Evolutionary conservation across 805 yeast species (phyloP).

Genomic region (Nadsonia fulvescens): DNA sequence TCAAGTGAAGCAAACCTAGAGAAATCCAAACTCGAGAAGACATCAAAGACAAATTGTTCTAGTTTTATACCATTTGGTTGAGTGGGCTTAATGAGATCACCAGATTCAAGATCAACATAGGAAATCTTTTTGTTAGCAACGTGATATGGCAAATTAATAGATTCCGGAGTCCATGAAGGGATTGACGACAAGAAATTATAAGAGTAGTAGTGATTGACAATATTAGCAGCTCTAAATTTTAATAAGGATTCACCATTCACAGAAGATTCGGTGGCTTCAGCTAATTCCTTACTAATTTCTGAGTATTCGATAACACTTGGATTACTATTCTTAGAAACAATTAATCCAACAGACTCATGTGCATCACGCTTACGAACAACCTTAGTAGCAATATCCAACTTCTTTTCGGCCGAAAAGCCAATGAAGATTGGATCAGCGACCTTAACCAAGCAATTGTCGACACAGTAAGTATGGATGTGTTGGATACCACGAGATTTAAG

Average conservation of each 20-base stretch:
- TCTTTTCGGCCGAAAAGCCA: constrained; percentile 60
- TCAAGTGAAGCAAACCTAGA: constrained; percentile 76
- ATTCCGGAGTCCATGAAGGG: constrained; percentile 36
- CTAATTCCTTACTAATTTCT: constrained; percentile 63
- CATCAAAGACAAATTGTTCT: constrained; percentile 95
- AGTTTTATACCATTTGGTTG: constrained; percentile 81
- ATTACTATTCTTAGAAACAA: constrained; percentile 36
- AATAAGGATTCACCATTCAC: constrained; percentile 31
- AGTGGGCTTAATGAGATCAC: constrained; percentile 37
- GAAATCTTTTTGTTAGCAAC: constrained; percentile 84
- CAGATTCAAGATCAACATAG: constrained; percentile 29
- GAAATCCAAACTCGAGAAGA: constrained; percentile 62
- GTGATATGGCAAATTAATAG: constrained; percentile 59
- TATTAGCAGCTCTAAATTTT: constrained; percentile 81
- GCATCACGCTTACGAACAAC: constrained; percentile 89
- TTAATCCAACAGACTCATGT: constrained; percentile 76
- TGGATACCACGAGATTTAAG: constrained; percentile 49
- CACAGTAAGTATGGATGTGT: constrained; percentile 93
- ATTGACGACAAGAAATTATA: constrained; percentile 48
- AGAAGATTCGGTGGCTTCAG: constrained; percentile 41
- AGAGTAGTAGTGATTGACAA: constrained; percentile 90
- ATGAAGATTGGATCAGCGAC: constrained; percentile 84
- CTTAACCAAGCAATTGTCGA: constrained; percentile 79
- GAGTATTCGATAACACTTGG: constrained; percentile 94
- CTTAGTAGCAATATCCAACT: constrained; percentile 71